phyloP scores from a whole-genome alignment of 345 rosid genomes.

The Trapa bicornis region DNA sequence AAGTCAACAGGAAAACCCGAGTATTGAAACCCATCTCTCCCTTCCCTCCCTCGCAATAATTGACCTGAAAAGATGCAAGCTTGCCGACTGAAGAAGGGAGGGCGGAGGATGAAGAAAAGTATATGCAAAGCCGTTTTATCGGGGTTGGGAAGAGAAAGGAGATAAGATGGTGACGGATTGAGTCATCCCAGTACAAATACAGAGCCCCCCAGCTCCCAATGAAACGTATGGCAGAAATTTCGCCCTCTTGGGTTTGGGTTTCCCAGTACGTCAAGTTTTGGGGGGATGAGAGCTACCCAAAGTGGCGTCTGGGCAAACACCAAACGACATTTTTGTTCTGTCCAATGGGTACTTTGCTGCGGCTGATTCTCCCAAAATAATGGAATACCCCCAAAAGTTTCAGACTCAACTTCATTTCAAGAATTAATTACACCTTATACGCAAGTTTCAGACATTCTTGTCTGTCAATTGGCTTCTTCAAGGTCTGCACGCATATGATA shows the following conservation, averaged over 20 bases:
- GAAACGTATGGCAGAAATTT: background rate
- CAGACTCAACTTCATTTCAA: background rate
- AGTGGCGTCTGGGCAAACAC: background rate
- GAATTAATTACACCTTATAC: too few species aligned
- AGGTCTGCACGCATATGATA: too few species aligned
- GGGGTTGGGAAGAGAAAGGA: background rate
- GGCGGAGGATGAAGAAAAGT: too few species aligned
- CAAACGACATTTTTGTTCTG: background rate
- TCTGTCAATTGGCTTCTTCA: too few species aligned
- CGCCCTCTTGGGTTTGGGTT: background rate
- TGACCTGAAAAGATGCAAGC: too few species aligned
- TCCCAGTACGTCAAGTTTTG: slow-evolving; percentile 5
- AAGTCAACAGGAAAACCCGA: slow-evolving; percentile 4
- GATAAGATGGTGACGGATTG: slow-evolving; percentile 5
- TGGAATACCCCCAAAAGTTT: background rate
- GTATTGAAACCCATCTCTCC: slow-evolving; percentile 3
- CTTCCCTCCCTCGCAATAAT: background rate
- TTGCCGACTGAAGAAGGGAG: too few species aligned
- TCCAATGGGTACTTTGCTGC: background rate
- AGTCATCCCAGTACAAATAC: background rate
- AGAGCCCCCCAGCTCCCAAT: slow-evolving; percentile 1
- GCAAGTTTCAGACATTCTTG: too few species aligned
- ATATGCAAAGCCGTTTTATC: background rate
- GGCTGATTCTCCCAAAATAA: background rate
- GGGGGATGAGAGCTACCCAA: too few species aligned